These are phyloP conservation scores for Fraxinus pennsylvanica DNA, from an alignment of 257 asterid species.

Conservation along the genomic window DNA sequence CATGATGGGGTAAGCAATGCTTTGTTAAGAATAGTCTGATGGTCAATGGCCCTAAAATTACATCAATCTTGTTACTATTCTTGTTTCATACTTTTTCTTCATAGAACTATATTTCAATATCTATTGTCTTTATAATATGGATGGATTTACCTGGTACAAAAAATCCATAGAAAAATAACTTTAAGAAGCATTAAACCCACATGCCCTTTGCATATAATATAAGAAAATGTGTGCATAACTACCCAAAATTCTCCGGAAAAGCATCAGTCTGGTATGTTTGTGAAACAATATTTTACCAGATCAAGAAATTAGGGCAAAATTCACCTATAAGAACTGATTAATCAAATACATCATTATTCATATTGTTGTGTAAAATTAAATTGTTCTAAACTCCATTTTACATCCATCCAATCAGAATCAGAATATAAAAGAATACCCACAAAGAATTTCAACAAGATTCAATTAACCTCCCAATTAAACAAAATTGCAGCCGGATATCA, in stretches of 20 bases:
- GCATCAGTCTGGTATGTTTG: background rate
- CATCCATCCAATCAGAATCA: slow-evolving; percentile 11
- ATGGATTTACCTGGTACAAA: background rate
- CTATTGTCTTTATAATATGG: background rate
- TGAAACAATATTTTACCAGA: background rate
- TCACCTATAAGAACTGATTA: background rate
- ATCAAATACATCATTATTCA: background rate
- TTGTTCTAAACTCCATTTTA: background rate
- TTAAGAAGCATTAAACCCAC: background rate
- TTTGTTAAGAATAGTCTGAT: background rate
- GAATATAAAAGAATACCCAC: background rate
- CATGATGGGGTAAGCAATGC: too few species aligned
- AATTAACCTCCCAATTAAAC: background rate
- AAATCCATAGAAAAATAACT: background rate
- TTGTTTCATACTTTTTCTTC: background rate
- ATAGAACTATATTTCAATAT: background rate
- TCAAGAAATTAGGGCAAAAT: background rate
- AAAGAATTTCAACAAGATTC: background rate
- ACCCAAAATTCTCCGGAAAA: background rate
- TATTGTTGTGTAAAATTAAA: background rate
- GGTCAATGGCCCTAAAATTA: background rate
- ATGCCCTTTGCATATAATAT: background rate
- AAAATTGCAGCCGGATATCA: background rate
- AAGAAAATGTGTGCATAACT: background rate
- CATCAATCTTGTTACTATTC: background rate